These are phyloP conservation scores for Diaporthe longicolla DNA, from an alignment of 2,329 filamentous ascomycete genomes.

Conservation along the genomic window DNA sequence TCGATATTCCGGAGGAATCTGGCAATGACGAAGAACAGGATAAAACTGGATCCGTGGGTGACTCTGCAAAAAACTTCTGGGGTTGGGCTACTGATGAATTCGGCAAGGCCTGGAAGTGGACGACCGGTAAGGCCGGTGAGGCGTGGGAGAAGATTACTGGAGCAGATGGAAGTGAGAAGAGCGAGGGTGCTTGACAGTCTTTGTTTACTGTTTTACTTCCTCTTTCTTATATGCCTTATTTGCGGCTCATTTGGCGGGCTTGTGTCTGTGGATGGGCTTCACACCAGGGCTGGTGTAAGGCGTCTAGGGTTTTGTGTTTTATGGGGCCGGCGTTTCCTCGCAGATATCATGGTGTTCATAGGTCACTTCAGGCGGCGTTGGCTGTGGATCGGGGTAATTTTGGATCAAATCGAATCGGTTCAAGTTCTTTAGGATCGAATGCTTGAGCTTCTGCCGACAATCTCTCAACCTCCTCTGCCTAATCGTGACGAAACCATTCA, in stretches of 20 bases:
- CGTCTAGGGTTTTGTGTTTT: background rate
- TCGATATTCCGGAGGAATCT: constrained; percentile 43
- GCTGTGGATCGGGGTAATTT: background rate
- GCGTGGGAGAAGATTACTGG: constrained; percentile 61
- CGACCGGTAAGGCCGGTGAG: constrained; percentile 62
- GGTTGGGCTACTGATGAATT: constrained; percentile 67
- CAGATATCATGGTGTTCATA: background rate
- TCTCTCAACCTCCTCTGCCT: no score
- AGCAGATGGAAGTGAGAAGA: constrained; percentile 41
- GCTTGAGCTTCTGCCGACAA: no score
- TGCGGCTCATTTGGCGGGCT: background rate
- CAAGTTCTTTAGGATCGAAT: background rate
- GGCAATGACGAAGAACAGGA: constrained; percentile 47
- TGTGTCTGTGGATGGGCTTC: constrained; percentile 7
- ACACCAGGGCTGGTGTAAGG: constrained; percentile 21
- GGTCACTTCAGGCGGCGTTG: background rate
- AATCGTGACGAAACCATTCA: no score
- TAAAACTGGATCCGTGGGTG: constrained; percentile 49
- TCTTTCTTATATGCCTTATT: background rate
- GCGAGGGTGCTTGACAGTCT: constrained; percentile 1
- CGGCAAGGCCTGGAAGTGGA: constrained; percentile 63
- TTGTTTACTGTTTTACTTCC: background rate
- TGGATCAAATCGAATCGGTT: background rate
- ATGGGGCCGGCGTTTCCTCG: background rate
- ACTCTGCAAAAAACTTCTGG: constrained; percentile 58